Percentiles rank a stretch among this genome's conserved stretches.
These are phyloP conservation scores for Helotiales sp. DNA, from an alignment of 2,329 filamentous ascomycete genomes.

Conservation along the genomic window DNA sequence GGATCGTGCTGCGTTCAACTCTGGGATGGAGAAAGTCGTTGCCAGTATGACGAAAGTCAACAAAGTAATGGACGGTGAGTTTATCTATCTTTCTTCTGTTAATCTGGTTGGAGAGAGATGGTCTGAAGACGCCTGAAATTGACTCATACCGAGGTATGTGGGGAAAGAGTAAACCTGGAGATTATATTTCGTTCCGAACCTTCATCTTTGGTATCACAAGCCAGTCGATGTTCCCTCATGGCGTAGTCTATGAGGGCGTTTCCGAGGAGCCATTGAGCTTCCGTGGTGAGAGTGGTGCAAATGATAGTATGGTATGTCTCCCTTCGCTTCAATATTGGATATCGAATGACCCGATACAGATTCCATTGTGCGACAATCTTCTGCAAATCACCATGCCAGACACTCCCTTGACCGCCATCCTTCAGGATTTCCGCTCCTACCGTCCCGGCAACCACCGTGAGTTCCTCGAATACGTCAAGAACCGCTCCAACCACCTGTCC, in stretches of 20 bases:
- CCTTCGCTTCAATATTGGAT: background rate
- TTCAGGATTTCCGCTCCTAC: slow-evolving; percentile 86
- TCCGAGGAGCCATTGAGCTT: slow-evolving; percentile 76
- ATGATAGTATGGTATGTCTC: slow-evolving; percentile 75
- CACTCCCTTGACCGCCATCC: slow-evolving; percentile 85
- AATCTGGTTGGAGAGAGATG: no score
- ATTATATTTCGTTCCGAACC: slow-evolving; percentile 88
- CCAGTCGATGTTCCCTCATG: slow-evolving; percentile 91
- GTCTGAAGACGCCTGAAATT: slow-evolving; percentile 29
- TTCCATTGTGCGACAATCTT: slow-evolving; percentile 86
- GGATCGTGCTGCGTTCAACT: slow-evolving; percentile 61
- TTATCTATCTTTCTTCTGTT: background rate
- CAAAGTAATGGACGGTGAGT: slow-evolving; percentile 71
- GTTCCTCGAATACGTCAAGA: slow-evolving; percentile 73
- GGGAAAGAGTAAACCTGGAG: slow-evolving; percentile 77
- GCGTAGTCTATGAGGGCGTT: slow-evolving; percentile 85
- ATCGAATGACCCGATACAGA: slow-evolving; percentile 39
- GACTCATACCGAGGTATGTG: slow-evolving; percentile 67
- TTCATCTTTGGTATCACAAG: slow-evolving; percentile 97
- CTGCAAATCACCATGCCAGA: slow-evolving; percentile 83
- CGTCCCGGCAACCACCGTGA: slow-evolving; percentile 84
- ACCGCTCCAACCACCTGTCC: slow-evolving; percentile 47
- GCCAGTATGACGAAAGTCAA: slow-evolving; percentile 70
- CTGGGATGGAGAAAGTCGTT: slow-evolving; percentile 62
- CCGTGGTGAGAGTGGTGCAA: slow-evolving; percentile 89